Evolutionary conservation across 2,329 filamentous ascomycete genomes (phyloP), one percentile per base, ranked within the genome.

Genomic region (Teratosphaeria zuluensis): DNA sequence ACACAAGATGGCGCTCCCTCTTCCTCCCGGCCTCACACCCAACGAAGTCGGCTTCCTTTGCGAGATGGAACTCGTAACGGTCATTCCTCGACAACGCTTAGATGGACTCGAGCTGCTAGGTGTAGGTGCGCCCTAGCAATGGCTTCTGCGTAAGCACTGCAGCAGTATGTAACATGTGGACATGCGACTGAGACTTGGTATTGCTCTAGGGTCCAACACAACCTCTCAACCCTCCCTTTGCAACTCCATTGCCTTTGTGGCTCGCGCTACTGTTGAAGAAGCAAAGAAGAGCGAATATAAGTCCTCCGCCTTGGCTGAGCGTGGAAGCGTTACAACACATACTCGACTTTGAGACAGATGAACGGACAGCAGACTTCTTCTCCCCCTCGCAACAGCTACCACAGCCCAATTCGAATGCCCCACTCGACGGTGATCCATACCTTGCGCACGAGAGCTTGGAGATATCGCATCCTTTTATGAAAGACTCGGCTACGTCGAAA

Each of bases 1-100:
- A 61, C 28, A 51, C 58, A 61, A 48, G 68, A 86, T 86, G 84
- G 83, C 83, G 56, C 80, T 85, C 64, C 81, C 82, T 63, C 77
- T 85, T 51, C 81, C 81, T 46, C 78, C 81, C 63, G 83, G 87
- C 73, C 81, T 96, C 52, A 87, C 89, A 67, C 90, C 94, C 60
- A 81, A 89, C 63, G 94, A 99, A 77, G 88, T 95, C 53, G 89
- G 91, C 55, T 99, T 97, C 70, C 79, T 97, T 31, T 96, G 92
- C 74, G 94, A 99, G 77, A 97, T 96, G 91, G 92, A 97, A 77
- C 84, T 90, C 68, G 88, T 99, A 58, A 96, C 92, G 0, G 83
- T 99, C 24, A 85, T 97, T 55, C 94, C 94, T 38, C 89, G 94
- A 57, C 92, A 97, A 73, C 84, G 89, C 63, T 85, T 99, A 56